phyloP scores from a whole-genome alignment of 1,139 yeast genomes.

The Candida gigantensis region DNA sequence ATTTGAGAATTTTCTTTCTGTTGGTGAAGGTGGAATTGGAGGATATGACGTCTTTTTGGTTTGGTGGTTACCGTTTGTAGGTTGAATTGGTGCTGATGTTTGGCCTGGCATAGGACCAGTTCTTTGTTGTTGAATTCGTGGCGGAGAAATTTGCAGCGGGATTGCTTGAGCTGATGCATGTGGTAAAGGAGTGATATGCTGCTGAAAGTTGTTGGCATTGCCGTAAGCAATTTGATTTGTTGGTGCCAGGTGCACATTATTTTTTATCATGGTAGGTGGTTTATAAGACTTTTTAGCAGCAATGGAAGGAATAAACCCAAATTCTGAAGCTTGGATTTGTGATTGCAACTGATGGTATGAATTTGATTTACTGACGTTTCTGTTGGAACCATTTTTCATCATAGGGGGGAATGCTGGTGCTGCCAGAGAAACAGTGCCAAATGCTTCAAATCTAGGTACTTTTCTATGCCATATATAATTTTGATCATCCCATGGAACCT shows the following conservation, averaged over 20 bases:
- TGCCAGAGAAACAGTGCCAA: constrained; percentile 44
- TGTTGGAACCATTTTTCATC: constrained; percentile 39
- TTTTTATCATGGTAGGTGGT: constrained; percentile 37
- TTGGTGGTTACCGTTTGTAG: constrained; percentile 9
- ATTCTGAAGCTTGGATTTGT: constrained; percentile 41
- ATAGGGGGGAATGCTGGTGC: constrained; percentile 30
- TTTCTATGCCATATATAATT: constrained; percentile 47
- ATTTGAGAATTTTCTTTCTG: too few species aligned
- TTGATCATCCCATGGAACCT: constrained; percentile 44
- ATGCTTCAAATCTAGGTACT: constrained; percentile 52
- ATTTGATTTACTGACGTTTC: constrained; percentile 40
- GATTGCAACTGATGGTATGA: constrained; percentile 46
- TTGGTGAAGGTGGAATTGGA: constrained; percentile 10
- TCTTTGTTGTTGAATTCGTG: constrained; percentile 8
- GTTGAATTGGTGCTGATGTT: constrained; percentile 7
- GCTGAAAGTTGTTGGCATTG: constrained; percentile 9
- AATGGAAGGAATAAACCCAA: constrained; percentile 33
- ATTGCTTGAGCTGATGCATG: constrained; percentile 8
- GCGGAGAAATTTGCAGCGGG: constrained; percentile 10
- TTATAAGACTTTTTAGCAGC: constrained; percentile 29
- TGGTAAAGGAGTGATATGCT: constrained; percentile 7
- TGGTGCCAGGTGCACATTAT: constrained; percentile 10
- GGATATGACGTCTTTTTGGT: constrained; percentile 1
- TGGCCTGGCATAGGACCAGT: constrained; percentile 3
- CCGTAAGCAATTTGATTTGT: not conserved